A percentile compares a stretch with the other conserved stretches of the same genome.
phyloP scores from a whole-genome alignment of 1,284 basidiomycete genomes.

The Blastosporella zonata region DNA sequence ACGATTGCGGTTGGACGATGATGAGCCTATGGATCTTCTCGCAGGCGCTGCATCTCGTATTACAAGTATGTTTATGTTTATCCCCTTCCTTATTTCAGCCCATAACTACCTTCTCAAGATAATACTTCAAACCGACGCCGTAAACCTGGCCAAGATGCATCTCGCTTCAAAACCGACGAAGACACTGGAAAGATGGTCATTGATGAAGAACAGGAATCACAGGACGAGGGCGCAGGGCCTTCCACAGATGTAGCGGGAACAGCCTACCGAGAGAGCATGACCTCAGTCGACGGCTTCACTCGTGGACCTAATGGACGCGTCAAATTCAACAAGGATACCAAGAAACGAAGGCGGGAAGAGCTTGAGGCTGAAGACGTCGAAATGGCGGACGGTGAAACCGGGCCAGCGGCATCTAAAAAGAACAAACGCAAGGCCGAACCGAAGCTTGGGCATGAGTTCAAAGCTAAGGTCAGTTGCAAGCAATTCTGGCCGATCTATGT shows the following conservation, averaged over 20 bases:
- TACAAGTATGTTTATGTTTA: constrained; percentile 54
- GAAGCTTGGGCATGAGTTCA: constrained; percentile 87
- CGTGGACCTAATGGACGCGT: constrained; percentile 81
- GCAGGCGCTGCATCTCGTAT: constrained; percentile 79
- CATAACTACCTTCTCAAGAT: constrained; percentile 37
- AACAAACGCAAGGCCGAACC: constrained; percentile 57
- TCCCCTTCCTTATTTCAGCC: not conserved
- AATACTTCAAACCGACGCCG: constrained; percentile 52
- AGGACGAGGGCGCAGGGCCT: constrained; percentile 41
- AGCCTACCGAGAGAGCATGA: constrained; percentile 82
- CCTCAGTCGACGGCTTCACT: constrained; percentile 86
- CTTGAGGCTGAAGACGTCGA: constrained; percentile 69
- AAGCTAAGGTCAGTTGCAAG: constrained; percentile 60
- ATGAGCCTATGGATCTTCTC: constrained; percentile 95
- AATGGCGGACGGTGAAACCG: constrained; percentile 57
- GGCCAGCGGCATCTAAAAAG: constrained; percentile 42
- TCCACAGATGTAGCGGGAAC: constrained; percentile 61
- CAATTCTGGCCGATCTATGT: not conserved
- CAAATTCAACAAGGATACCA: constrained; percentile 97
- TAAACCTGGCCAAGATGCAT: constrained; percentile 85
- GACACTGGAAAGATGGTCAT: constrained; percentile 90
- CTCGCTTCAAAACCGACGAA: constrained; percentile 85
- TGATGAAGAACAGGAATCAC: constrained; percentile 48
- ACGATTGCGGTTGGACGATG: constrained; percentile 84
- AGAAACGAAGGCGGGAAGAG: constrained; percentile 72